Evolutionary conservation across 2,329 filamentous ascomycete species (phyloP).

Genomic region (Hortaea werneckii): DNA sequence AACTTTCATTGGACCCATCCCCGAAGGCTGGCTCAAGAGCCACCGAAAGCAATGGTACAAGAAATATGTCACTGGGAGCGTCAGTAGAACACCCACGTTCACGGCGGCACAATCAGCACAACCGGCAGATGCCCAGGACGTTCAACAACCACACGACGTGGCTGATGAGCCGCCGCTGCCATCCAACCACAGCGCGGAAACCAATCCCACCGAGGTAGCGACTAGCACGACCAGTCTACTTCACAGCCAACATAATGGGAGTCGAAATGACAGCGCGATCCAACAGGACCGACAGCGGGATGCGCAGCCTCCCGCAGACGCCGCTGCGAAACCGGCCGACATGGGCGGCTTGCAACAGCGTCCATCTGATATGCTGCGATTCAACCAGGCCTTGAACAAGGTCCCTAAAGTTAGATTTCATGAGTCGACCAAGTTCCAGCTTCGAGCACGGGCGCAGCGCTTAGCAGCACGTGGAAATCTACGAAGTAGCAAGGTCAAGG

Average conservation of each 20-base stretch:
- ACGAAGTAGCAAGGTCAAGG: conserved; percentile 29
- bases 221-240: conserved; percentile 20
- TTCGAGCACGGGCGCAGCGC: conserved; percentile 20
- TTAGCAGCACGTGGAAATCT: conserved; percentile 19
- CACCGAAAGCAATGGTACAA: conserved; percentile 56
- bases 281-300: neutral
- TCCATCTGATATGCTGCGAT: conserved; percentile 3
- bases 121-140: neutral
- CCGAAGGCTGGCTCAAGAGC: conserved; percentile 53
- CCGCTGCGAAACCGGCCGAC: too few relatives aligned
- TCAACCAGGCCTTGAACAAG: conserved; percentile 10
- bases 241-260: conserved; percentile 9
- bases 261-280: neutral
- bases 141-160: too few relatives aligned
- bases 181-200: conserved; percentile 9
- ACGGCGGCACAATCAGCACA: conserved; percentile 18
- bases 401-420: conserved; percentile 19
- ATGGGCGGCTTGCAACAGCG: conserved; percentile 7
- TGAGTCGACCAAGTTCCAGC: conserved; percentile 20
- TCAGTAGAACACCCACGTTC: conserved; percentile 16
- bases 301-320: too few relatives aligned
- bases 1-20: conserved; percentile 56
- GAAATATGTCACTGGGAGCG: conserved; percentile 33
- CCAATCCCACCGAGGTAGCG: conserved; percentile 7
- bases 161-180: conserved; percentile 6